These are phyloP conservation scores for Mycena pura DNA, from an alignment of 768 basidiomycete genomes.

Conservation along the genomic window DNA sequence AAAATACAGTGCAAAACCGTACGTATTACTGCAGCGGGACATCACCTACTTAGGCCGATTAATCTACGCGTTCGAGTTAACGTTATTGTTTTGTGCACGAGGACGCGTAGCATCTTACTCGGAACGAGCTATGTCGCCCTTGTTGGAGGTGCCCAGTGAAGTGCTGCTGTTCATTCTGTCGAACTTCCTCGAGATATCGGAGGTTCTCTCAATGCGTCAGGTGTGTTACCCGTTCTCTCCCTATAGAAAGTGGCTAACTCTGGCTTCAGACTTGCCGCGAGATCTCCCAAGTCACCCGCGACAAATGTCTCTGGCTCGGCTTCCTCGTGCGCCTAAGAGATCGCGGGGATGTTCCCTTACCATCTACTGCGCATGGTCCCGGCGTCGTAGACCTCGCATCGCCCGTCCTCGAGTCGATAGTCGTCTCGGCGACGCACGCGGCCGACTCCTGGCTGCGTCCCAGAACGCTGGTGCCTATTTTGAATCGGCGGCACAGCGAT, in stretches of 20 bases:
- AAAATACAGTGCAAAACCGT: too few relatives aligned
- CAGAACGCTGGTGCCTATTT: not conserved
- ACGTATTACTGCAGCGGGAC: too few relatives aligned
- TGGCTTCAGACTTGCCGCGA: slow-evolving; percentile 10
- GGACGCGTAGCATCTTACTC: too few relatives aligned
- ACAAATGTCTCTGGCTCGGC: slow-evolving; percentile 17
- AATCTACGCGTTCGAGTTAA: too few relatives aligned
- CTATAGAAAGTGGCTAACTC: not conserved
- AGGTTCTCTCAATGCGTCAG: not conserved
- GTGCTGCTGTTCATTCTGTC: slow-evolving; percentile 6
- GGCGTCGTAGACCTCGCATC: not conserved
- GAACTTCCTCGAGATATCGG: not conserved
- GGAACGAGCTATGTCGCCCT: slow-evolving; percentile 8
- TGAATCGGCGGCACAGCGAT: not conserved
- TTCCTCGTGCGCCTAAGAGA: slow-evolving; percentile 2
- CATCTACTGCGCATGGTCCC: not conserved
- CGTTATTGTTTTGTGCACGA: not conserved
- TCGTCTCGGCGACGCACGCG: slow-evolving; percentile 11
- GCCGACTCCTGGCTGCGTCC: slow-evolving; percentile 11
- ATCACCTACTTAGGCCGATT: too few relatives aligned
- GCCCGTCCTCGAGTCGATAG: slow-evolving; percentile 12
- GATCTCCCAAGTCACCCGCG: slow-evolving; percentile 1
- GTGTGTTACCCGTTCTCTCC: not conserved
- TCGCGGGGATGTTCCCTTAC: slow-evolving; percentile 16
- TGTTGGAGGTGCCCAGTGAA: slow-evolving; percentile 10